Conservation (phyloP, 495 filamentous ascomycete genomes). For the Tuber borchii region DNA sequence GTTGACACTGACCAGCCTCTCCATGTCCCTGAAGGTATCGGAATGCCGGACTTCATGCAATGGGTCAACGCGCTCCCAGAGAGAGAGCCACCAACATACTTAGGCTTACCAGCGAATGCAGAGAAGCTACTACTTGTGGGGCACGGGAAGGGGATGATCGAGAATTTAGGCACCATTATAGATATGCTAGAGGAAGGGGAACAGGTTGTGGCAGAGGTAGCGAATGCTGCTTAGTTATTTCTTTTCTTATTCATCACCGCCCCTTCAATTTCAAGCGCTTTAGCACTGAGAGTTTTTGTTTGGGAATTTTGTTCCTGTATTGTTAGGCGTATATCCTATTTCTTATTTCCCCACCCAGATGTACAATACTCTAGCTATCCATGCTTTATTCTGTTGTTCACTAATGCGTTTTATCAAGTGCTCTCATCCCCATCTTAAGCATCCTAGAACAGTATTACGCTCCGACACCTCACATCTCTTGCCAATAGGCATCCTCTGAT, state of each 20-base stretch:
- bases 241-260: constrained; percentile 9
- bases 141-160: constrained; percentile 76
- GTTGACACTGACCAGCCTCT: constrained; percentile 62
- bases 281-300: neutral
- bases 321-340: neutral
- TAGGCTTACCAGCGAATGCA: constrained; percentile 92
- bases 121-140: constrained; percentile 92
- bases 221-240: constrained; percentile 25
- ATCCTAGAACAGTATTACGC: neutral
- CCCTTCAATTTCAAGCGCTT: neutral
- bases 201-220: constrained; percentile 69
- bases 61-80: constrained; percentile 93
- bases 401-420: neutral
- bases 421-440: neutral
- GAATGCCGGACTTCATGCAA: constrained; percentile 74
- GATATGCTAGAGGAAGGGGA: constrained; percentile 89
- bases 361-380: neutral
- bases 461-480: neutral
- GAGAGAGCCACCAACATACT: constrained; percentile 90
- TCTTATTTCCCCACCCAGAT: neutral
- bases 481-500: neutral
- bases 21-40: constrained; percentile 68
- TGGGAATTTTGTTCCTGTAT: neutral
- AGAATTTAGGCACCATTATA: constrained; percentile 73
- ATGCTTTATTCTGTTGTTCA: neutral